phyloP scores from a whole-genome alignment of 2,329 filamentous ascomycete species.

The Cercospora sp. region DNA sequence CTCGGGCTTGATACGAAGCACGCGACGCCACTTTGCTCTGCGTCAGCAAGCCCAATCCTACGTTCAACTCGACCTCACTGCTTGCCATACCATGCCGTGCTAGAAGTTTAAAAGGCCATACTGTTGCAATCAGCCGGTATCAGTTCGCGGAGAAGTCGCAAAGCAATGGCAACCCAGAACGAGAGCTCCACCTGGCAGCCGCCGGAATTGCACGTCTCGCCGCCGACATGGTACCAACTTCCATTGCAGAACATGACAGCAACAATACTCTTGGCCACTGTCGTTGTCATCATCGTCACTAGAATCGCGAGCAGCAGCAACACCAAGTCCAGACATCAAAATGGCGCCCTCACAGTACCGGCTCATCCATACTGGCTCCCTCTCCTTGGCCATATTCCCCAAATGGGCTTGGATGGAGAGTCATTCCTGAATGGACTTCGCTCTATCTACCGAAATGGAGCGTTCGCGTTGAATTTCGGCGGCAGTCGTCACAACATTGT shows the following conservation, averaged over 20 bases:
- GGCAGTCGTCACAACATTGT: conserved; percentile 54
- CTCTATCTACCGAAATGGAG: conserved; percentile 43
- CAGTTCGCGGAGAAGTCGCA: background rate
- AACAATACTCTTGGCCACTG: conserved; percentile 12
- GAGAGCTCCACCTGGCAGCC: background rate
- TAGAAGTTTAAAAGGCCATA: background rate
- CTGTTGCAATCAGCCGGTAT: too few relatives aligned
- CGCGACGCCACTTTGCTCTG: background rate
- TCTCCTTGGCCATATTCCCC: conserved; percentile 56
- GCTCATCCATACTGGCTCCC: conserved; percentile 62
- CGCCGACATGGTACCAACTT: conserved; percentile 1
- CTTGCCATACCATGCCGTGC: background rate
- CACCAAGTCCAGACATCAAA: conserved; percentile 16
- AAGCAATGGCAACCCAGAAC: background rate
- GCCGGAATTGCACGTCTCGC: conserved; percentile 4
- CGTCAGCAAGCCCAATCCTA: background rate
- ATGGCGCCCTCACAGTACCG: conserved; percentile 32
- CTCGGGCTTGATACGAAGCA: background rate
- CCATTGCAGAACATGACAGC: background rate
- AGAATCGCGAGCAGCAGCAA: conserved; percentile 25
- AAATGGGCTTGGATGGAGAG: conserved; percentile 50
- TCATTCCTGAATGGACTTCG: conserved; percentile 46
- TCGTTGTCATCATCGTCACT: conserved; percentile 25
- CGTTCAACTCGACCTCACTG: background rate
- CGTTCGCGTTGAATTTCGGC: conserved; percentile 53